Base-by-base conservation (phyloP, 441 rosid species). In the Francoa sonchifolia region DNA sequence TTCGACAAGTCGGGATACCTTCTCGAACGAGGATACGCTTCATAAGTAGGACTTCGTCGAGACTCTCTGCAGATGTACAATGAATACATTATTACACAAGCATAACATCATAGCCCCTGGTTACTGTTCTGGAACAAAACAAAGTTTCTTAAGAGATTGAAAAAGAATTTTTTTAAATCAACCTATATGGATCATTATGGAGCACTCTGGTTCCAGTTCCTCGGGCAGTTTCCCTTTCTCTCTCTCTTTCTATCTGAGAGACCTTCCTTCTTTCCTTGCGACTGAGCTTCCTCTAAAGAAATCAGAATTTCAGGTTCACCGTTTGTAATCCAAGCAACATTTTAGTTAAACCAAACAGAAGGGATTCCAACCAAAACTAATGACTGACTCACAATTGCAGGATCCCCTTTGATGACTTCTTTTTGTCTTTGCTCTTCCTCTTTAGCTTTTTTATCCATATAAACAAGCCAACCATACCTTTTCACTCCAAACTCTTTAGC, bases 261-360 rank as follows among this genome's bases (percentile, higher is more conserved):
- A 77, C 94, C 65, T 85, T 89, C 49, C 96, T 77, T 66, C 98
- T 77, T 71, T 89, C 96, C 58, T 89, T 89, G 9, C 96, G 89
- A 68, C 98, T 89, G 25, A 89, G 62, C 62, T 89, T 89, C 65
- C 78, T 77, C 98, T 89, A 58, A 55, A 66, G 12, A 25, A 48
- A 32, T 49, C 55, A 57, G 28, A 40, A 42, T 44, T 43, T 46
- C 29, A 36, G 23, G 40, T 8, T 15, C 17, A 6, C 6, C 6
- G 35, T n/a, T n/a, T 34, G 29, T 15, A 16, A 27, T 10, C 10
- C 21, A n/a, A n/a, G n/a, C n/a, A n/a, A n/a, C n/a, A n/a, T n/a
- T n/a, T n/a, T n/a, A n/a, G n/a, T n/a, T n/a, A 18, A 57, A 45
- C 12, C 22, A 17, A 18, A 44, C 25, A 46, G 26, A 35, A 2